These are phyloP conservation scores for Phytophthora sojae DNA, from an alignment of 352 stramenopile species.

Conservation along the genomic window DNA sequence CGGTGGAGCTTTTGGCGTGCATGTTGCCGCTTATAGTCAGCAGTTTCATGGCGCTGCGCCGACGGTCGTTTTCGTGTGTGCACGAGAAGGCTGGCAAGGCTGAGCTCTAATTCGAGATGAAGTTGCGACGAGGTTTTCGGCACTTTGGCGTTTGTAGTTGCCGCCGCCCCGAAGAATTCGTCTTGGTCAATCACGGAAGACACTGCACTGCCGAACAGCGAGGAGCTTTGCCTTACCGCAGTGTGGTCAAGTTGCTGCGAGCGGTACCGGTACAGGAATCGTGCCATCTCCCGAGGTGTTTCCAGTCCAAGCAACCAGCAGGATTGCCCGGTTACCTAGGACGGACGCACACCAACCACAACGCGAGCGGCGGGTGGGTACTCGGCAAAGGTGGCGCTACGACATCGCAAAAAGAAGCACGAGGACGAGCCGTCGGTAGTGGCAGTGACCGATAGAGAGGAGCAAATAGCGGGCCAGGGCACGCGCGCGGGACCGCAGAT, in stretches of 20 bases:
- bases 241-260: conserved; percentile 6
- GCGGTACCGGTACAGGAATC: conserved; percentile 4
- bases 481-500: conserved; percentile 40
- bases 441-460: conserved; percentile 36
- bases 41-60: conserved; percentile 28
- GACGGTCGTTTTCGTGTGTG: conserved; percentile 36
- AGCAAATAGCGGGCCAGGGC: conserved; percentile 32
- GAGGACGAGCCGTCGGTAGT: conserved; percentile 47
- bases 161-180: conserved; percentile 22
- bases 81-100: conserved; percentile 10
- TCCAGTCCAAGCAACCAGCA: conserved; percentile 1
- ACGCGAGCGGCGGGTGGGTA: conserved; percentile 13
- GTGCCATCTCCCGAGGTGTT: conserved; percentile 10
- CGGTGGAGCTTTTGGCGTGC: not conserved
- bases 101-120: conserved; percentile 47
- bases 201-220: conserved; percentile 1
- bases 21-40: conserved; percentile 17
- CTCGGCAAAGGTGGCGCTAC: conserved; percentile 51
- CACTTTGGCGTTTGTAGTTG: conserved; percentile 37
- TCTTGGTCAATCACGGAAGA: conserved; percentile 12
- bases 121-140: conserved; percentile 30
- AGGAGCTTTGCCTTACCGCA: not conserved
- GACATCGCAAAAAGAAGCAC: conserved; percentile 48
- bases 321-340: not conserved
- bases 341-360: conserved; percentile 12